Evolutionary conservation across 306 rosid species (phyloP).

Genomic region (Vigna hirtella): DNA sequence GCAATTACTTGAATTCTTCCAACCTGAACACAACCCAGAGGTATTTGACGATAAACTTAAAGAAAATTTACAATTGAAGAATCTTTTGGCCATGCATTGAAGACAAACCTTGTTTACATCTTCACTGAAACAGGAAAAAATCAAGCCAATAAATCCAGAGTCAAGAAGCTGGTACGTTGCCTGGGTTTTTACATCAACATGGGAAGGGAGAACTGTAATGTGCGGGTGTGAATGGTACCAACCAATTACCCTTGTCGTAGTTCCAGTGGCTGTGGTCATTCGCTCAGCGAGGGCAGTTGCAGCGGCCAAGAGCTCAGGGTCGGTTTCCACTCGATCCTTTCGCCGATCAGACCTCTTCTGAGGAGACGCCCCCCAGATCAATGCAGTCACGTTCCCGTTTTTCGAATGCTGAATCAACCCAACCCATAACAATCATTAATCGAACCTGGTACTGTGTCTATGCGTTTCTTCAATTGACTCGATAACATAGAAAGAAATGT

Average conservation of each 20-base stretch:
- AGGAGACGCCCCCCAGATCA: slow-evolving; percentile 99
- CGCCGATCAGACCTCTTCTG: slow-evolving; percentile 93
- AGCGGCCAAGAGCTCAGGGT: slow-evolving; percentile 96
- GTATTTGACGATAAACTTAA: slow-evolving; percentile 27
- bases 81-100: slow-evolving; percentile 30
- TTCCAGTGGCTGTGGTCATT: slow-evolving; percentile 74
- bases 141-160: slow-evolving; percentile 95
- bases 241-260: slow-evolving; percentile 94
- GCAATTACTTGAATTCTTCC: slow-evolving; percentile 99
- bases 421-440: not conserved
- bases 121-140: slow-evolving; percentile 94
- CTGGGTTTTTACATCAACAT: slow-evolving; percentile 94
- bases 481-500: not conserved
- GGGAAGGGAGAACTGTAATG: slow-evolving; percentile 98
- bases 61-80: slow-evolving; percentile 33
- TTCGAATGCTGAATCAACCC: slow-evolving; percentile 57
- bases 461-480: not conserved
- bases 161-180: slow-evolving; percentile 98
- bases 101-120: slow-evolving; percentile 81
- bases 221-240: slow-evolving; percentile 99
- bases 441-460: not conserved
- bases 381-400: slow-evolving; percentile 79
- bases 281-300: slow-evolving; percentile 96
- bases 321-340: slow-evolving; percentile 96
- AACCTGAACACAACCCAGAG: slow-evolving; percentile 60